phyloP scores from a whole-genome alignment of 805 yeast species.

The Pichia eremophila region DNA sequence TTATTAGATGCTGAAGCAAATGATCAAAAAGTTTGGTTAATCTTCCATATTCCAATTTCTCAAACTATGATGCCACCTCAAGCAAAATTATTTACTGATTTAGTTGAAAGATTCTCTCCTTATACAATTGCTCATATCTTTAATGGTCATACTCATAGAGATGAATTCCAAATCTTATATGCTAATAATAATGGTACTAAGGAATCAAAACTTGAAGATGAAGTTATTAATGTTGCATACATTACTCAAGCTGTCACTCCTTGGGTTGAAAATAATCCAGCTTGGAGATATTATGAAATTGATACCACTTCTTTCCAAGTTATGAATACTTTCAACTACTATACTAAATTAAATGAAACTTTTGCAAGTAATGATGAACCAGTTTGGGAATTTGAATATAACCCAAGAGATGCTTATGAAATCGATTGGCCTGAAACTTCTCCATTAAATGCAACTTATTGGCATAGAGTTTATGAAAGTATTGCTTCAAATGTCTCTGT shows the following conservation, averaged over 20 bases:
- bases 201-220: constrained; percentile 28
- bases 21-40: constrained; percentile 63
- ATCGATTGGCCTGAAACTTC: constrained; percentile 48
- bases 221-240: constrained; percentile 51
- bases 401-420: constrained; percentile 51
- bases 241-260: constrained; percentile 62
- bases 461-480: constrained; percentile 47
- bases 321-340: constrained; percentile 51
- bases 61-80: constrained; percentile 55
- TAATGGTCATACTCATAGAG: constrained; percentile 65
- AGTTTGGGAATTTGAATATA: constrained; percentile 53
- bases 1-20: constrained; percentile 47
- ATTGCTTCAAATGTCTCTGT: constrained; percentile 33
- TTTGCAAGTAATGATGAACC: constrained; percentile 50
- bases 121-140: constrained; percentile 59
- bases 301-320: constrained; percentile 52
- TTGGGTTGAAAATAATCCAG: constrained; percentile 49
- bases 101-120: constrained; percentile 60
- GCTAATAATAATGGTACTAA: constrained; percentile 30
- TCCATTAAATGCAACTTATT: constrained; percentile 60
- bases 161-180: constrained; percentile 55
- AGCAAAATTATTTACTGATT: constrained; percentile 43
- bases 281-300: constrained; percentile 65
- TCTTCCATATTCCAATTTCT: constrained; percentile 59
- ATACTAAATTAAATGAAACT: constrained; percentile 50